phyloP scores from a whole-genome alignment of 768 basidiomycete species.

The Calocera viscosa region DNA sequence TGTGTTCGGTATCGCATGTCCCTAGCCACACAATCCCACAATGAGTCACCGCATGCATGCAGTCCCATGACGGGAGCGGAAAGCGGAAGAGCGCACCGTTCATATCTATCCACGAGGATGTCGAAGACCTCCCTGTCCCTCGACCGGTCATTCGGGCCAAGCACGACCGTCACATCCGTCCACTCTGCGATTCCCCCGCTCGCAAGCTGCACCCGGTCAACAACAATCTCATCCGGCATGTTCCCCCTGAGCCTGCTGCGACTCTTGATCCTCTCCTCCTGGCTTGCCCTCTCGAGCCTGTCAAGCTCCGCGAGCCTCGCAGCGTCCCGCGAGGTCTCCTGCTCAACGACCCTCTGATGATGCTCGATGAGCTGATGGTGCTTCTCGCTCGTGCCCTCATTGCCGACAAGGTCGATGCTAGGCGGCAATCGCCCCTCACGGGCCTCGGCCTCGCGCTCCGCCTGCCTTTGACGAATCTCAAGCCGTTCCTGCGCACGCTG shows the following conservation, averaged over 20 bases:
- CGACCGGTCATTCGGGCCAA: neutral
- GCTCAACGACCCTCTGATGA: neutral
- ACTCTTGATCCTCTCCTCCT: neutral
- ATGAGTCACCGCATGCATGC: too few relatives aligned
- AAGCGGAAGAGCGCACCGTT: neutral
- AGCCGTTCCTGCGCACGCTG: neutral
- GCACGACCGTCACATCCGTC: neutral
- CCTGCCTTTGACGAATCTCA: neutral
- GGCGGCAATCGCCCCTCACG: neutral
- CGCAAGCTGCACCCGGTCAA: neutral
- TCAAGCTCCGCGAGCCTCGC: neutral
- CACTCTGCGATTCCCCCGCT: neutral
- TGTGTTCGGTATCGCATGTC: conserved; percentile 7
- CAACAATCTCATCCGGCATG: neutral
- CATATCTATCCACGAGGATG: neutral
- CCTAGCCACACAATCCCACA: too few relatives aligned
- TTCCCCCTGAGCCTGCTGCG: neutral
- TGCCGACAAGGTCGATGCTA: neutral
- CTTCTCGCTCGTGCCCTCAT: neutral
- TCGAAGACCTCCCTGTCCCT: conserved; percentile 6
- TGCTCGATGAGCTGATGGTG: neutral
- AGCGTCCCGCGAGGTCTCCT: neutral
- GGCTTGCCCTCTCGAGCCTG: neutral
- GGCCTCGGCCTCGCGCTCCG: neutral
- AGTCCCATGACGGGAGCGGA: too few relatives aligned